Conservation (phyloP, 306 rosid genomes). For the Cicer pinnatifidum region DNA sequence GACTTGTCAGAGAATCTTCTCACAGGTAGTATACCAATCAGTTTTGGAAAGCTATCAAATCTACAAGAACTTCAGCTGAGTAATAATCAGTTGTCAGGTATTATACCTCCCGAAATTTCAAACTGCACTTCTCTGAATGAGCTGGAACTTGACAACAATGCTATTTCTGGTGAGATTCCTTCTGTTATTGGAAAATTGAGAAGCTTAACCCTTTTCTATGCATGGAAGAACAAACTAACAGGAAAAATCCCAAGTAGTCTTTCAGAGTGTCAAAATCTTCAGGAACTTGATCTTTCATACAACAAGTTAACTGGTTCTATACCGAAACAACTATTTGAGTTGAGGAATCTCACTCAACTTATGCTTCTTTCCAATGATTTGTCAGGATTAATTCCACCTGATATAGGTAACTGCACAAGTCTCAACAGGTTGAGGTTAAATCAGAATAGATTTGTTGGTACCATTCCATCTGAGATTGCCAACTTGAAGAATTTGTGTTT, state of each 20-base stretch:
- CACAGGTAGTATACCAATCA: constrained; percentile 72
- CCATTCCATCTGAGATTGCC: constrained; percentile 80
- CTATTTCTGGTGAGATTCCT: constrained; percentile 74
- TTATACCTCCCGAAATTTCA: constrained; percentile 72
- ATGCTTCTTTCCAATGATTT: constrained; percentile 75
- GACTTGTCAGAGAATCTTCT: constrained; percentile 80
- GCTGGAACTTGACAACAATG: constrained; percentile 82
- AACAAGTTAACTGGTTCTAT: constrained; percentile 68
- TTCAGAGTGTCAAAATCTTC: constrained; percentile 66
- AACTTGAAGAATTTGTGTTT: constrained; percentile 63
- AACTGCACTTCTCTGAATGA: constrained; percentile 64
- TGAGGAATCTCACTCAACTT: constrained; percentile 70
- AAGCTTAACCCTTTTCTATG: constrained; percentile 70
- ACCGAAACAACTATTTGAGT: constrained; percentile 62
- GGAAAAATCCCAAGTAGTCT: constrained; percentile 80
- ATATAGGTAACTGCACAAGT: constrained; percentile 76
- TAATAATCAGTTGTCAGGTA: constrained; percentile 71
- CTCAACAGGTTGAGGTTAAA: constrained; percentile 71
- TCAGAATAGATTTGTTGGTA: constrained; percentile 63
- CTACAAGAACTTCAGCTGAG: constrained; percentile 83
- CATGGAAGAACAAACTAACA: constrained; percentile 75
- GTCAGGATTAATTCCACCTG: constrained; percentile 78
- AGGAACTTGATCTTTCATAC: constrained; percentile 76
- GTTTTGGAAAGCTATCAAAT: constrained; percentile 63
- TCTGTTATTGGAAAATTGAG: constrained; percentile 64